Percentiles rank a stretch among this genome's conserved stretches.
These are phyloP conservation scores for Boletus sp. DNA, from an alignment of 1,284 basidiomycete genomes.

Conservation along the genomic window DNA sequence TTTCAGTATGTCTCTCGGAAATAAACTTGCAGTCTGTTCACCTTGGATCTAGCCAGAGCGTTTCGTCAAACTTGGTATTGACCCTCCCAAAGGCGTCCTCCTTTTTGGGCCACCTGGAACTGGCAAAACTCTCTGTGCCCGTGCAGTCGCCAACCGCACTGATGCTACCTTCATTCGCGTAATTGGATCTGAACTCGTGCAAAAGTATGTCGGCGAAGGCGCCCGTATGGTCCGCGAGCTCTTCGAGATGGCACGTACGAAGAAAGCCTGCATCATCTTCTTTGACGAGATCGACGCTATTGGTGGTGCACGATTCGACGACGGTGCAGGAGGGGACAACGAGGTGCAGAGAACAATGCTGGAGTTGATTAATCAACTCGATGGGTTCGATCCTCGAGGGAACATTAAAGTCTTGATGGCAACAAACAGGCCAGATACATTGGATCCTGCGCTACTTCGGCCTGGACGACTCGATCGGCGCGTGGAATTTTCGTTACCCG, in stretches of 20 bases:
- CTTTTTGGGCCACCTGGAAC: slow-evolving; percentile 97
- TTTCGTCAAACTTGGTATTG: slow-evolving; percentile 97
- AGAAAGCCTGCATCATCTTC: slow-evolving; percentile 99
- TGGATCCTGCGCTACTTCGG: slow-evolving; percentile 94
- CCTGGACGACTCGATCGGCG: slow-evolving; percentile 95
- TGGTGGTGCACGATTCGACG: slow-evolving; percentile 98
- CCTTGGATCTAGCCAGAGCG: slow-evolving; percentile 75
- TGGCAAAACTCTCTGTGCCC: slow-evolving; percentile 97
- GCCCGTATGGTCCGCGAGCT: slow-evolving; percentile 98
- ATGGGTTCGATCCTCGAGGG: slow-evolving; percentile 97
- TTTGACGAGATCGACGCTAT: slow-evolving; percentile 99
- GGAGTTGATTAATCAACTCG: slow-evolving; percentile 97
- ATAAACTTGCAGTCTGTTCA: slow-evolving; percentile 16
- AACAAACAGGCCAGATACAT: slow-evolving; percentile 97
- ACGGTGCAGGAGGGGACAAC: slow-evolving; percentile 98
- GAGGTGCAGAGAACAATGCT: slow-evolving; percentile 99
- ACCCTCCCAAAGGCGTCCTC: slow-evolving; percentile 97
- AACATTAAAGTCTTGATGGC: slow-evolving; percentile 99
- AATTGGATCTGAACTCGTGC: slow-evolving; percentile 97
- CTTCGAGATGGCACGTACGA: slow-evolving; percentile 98
- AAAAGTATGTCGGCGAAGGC: slow-evolving; percentile 99
- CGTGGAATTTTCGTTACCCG: slow-evolving; percentile 94
- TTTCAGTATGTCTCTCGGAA: slow-evolving; percentile 63
- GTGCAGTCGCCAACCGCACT: slow-evolving; percentile 97
- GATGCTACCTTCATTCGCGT: slow-evolving; percentile 99